Evolutionary conservation across 306 rosid genomes (phyloP), one percentile per base, ranked within the genome.

Genomic region (Prunus mira): DNA sequence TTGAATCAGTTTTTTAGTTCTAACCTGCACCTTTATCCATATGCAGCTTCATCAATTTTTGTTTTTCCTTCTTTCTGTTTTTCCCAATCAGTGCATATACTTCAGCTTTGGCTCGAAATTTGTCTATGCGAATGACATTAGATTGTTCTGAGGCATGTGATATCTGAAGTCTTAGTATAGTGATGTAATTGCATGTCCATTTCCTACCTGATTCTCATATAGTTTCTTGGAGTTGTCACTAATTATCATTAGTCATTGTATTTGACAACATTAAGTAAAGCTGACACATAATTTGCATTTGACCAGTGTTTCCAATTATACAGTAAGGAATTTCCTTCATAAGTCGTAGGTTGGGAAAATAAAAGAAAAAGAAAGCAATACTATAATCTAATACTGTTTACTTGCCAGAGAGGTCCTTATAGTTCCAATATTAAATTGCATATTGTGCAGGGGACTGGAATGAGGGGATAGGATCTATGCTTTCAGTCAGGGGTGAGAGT

Each of bases 401-500:
- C 56, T 13, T 3, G 2, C 8, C 3, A 20, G 50, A 13, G 3
- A 9, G 12, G 3, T 28, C 2, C 7, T 50, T 30, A 3, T 30
- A 51, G 11, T n/a, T 15, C 51, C 13, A 45, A 25, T 45, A 12
- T n/a, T 6, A 47, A 60, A 19, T 6, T 79, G 71, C 15, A 56
- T 63, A 20, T 63, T 69, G 45, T 73, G 63, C 82, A 91, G 96
- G 88, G 74, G 96, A 89, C 28, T 89, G 86, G 65, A 84, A 78
- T 47, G 80, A 57, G 68, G 98, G 93, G 76, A 49, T 92, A 56
- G 69, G 87, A 52, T 86, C 93, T 52, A 83, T 91, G 91, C 91
- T 91, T 84, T 85, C 82, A 0, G 88, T 73, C 24, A 82, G 84
- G 84, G 96, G 93, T 27, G 93, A 87, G 76, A 80, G 91, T 56